Conservation (phyloP, 2,329 filamentous ascomycete species). For the Aspergillus novofumigatus region DNA sequence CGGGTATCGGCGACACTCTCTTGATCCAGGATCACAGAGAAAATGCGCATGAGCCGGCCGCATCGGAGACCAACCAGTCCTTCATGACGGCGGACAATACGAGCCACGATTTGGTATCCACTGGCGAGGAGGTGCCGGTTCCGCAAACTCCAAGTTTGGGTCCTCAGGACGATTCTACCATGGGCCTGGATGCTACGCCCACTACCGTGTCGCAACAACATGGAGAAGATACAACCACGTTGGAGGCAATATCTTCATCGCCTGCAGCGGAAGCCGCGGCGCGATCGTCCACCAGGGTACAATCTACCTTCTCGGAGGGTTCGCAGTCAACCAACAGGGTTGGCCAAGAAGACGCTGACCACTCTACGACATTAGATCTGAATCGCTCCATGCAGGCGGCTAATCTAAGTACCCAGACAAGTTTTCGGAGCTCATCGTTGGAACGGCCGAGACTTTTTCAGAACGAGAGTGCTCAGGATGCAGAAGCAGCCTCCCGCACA, state of each 20-base stretch:
- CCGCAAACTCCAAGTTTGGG: constrained; percentile 16
- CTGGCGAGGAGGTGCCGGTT: constrained; percentile 15
- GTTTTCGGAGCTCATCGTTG: constrained; percentile 26
- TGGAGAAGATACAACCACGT: constrained; percentile 32
- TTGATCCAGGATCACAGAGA: constrained; percentile 35
- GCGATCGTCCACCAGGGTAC: constrained; percentile 36
- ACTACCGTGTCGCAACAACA: constrained; percentile 16
- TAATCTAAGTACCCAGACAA: constrained; percentile 22
- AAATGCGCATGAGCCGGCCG: constrained; percentile 12
- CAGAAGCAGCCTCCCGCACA: constrained; percentile 16
- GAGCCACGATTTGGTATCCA: constrained; percentile 14
- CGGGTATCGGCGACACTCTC: constrained; percentile 43
- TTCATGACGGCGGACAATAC: constrained; percentile 23
- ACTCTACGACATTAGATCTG: constrained; percentile 17
- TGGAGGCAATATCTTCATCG: constrained; percentile 43
- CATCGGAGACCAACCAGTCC: constrained; percentile 20
- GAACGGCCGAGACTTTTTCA: constrained; percentile 22
- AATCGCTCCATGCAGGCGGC: constrained; percentile 25
- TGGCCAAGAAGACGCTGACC: constrained; percentile 20
- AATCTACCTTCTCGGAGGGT: constrained; percentile 27
- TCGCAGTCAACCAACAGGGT: constrained; percentile 15
- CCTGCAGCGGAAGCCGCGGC: constrained; percentile 43
- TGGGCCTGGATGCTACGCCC: constrained; percentile 18
- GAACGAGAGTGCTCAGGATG: constrained; percentile 24
- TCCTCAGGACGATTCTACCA: constrained; percentile 12